A percentile compares a stretch with the other conserved stretches of the same genome.
Evolutionary conservation across 1,284 basidiomycete genomes (phyloP).

Genomic region (Marasmius oreades): DNA sequence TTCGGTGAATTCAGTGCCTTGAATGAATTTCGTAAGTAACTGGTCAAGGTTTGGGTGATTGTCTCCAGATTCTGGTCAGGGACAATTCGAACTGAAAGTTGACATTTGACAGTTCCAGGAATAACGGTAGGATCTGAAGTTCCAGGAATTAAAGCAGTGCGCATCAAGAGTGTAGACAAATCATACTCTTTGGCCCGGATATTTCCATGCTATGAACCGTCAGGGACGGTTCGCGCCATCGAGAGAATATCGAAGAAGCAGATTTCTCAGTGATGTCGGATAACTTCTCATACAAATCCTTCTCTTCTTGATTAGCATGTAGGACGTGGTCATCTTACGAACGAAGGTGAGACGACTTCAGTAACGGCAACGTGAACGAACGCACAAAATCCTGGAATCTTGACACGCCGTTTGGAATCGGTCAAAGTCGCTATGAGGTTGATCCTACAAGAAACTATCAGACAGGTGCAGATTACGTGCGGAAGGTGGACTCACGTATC

Average conservation of each 20-base stretch:
- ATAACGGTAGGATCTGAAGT: constrained; percentile 80
- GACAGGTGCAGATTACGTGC: not conserved
- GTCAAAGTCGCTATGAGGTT: constrained; percentile 75
- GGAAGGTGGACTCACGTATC: constrained; percentile 63
- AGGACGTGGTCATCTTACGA: constrained; percentile 71
- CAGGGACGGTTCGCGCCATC: constrained; percentile 78
- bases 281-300: constrained; percentile 63
- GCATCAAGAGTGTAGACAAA: constrained; percentile 6
- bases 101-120: constrained; percentile 74
- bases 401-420: constrained; percentile 54
- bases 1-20: constrained; percentile 65
- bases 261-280: constrained; percentile 65
- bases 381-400: constrained; percentile 85
- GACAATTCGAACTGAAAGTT: constrained; percentile 87
- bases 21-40: constrained; percentile 65
- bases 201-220: constrained; percentile 71
- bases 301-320: constrained; percentile 63
- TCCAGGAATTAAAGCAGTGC: not conserved
- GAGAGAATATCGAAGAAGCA: constrained; percentile 63
- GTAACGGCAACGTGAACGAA: constrained; percentile 16
- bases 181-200: constrained; percentile 73
- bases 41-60: constrained; percentile 61
- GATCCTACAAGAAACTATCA: constrained; percentile 48
- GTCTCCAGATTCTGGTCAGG: constrained; percentile 85
- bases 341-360: constrained; percentile 9